Conservation (phyloP, 305 asterid genomes). For the Petunia hybrid region DNA sequence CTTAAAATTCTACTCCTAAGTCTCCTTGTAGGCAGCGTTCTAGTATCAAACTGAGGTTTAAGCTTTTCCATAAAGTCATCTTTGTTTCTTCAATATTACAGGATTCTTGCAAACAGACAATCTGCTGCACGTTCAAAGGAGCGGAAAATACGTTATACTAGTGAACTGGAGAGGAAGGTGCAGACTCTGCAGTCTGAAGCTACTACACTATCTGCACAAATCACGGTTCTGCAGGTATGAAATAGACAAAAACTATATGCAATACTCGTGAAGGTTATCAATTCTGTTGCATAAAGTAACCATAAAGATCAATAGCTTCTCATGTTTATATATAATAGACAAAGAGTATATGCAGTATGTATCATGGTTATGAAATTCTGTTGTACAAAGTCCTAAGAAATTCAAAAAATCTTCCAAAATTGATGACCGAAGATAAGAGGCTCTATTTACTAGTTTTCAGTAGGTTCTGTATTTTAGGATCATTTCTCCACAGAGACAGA, state of each 20-base stretch:
- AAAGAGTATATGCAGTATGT: background rate
- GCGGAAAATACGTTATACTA: conserved; percentile 80
- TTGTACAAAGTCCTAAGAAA: background rate
- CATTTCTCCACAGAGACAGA: background rate
- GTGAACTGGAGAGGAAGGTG: conserved; percentile 93
- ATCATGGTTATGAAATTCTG: background rate
- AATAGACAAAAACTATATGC: background rate
- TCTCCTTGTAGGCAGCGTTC: background rate
- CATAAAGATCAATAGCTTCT: conserved; percentile 6
- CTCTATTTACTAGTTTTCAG: background rate
- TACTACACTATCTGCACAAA: conserved; percentile 89
- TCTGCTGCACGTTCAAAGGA: conserved; percentile 98
- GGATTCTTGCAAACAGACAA: conserved; percentile 96
- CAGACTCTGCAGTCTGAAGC: conserved; percentile 95
- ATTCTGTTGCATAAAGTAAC: background rate
- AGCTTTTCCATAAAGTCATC: conserved; percentile 2
- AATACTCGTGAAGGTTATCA: conserved; percentile 1
- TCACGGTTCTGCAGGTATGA: conserved; percentile 81
- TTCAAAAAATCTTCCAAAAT: background rate
- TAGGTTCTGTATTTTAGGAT: background rate
- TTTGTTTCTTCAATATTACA: conserved; percentile 39
- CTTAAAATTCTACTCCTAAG: background rate
- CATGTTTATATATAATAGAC: background rate
- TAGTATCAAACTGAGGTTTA: background rate
- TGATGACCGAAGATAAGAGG: background rate